Conservation (phyloP, 768 basidiomycete species). For the Dacryopinax primogenitus region DNA sequence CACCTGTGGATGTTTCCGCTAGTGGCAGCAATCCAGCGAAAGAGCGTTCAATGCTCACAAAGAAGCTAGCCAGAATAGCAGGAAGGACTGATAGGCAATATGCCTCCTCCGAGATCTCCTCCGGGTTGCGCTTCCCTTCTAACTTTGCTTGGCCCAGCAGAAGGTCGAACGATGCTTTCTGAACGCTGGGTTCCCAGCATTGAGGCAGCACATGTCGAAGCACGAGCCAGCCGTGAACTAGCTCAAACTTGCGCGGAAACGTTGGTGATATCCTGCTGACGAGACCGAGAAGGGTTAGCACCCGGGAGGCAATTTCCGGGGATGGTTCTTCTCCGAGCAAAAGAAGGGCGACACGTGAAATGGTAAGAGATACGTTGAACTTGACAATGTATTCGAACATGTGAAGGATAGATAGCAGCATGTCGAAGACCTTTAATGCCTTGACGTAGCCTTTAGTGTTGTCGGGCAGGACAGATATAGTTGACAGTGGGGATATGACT, state of each 20-base stretch:
- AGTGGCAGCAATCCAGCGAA: neutral
- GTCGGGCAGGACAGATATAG: neutral
- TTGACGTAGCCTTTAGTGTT: neutral
- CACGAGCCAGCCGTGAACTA: conserved; percentile 71
- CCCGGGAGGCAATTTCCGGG: conserved; percentile 41
- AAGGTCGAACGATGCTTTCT: conserved; percentile 54
- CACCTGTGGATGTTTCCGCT: neutral
- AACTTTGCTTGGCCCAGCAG: conserved; percentile 40
- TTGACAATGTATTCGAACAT: conserved; percentile 46
- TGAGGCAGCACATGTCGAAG: conserved; percentile 53
- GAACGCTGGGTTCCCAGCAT: conserved; percentile 55
- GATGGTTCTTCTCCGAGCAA: conserved; percentile 69
- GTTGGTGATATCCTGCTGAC: conserved; percentile 32
- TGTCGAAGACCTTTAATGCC: neutral
- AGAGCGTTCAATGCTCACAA: neutral
- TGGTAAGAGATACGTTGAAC: conserved; percentile 59
- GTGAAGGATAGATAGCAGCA: conserved; percentile 19
- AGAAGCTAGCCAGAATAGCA: conserved; percentile 38
- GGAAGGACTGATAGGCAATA: conserved; percentile 36
- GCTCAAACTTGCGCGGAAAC: conserved; percentile 72
- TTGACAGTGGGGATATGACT: neutral
- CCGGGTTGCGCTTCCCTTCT: neutral
- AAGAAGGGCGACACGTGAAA: conserved; percentile 65
- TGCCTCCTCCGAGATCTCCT: neutral
- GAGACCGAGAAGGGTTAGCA: conserved; percentile 47